Base-by-base conservation (phyloP, 306 rosid species). In the Trichosanthes truncata region DNA sequence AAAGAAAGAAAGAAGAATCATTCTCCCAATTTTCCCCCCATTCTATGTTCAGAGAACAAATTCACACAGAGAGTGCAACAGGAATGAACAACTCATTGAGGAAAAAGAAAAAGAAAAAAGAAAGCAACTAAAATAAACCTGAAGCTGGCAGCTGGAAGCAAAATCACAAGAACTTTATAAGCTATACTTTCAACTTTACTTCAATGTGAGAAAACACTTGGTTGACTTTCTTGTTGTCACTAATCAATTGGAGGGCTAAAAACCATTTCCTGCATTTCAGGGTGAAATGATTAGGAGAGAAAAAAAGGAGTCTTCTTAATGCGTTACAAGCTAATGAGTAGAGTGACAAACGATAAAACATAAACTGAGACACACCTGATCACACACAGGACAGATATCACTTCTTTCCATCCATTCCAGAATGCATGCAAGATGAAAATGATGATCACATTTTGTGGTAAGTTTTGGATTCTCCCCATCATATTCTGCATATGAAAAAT, bases 361-460 rank as follows among this genome's bases (percentile, higher is more conserved):
- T 26, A 55, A 79, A 76, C 20, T 62, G 31, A 77, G 52, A 63
- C 82, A 83, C 74, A 96, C 99, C 99, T 89, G 84, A 87, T 89
- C 97, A 77, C 99, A 93, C 61, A 91, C 96, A 9, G 98, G 99
- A 81, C 99, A 96, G 57, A 72, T 83, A 66, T 89, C 93, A 86
- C 97, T 93, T 88, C 99, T 89, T 91, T 96, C 97, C 97, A 88
- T 91, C 99, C 99, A 96, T 83, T 91, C 97, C 52, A 96, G 91
- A 91, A 93, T 93, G 89, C 99, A 96, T 9, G 99, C 94, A 62
- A 95, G 97, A 90, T 95, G 99, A 86, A 90, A 95, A 83, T 92
- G 88, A 88, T 93, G 99, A 41, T 88, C 97, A 25, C 99, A 96
- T 78, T 89, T 88, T 77, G 94, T 85, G 77, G 46, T 40, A 33